phyloP scores from a whole-genome alignment of 495 filamentous ascomycete genomes.

The Xeromyces bisporus region DNA sequence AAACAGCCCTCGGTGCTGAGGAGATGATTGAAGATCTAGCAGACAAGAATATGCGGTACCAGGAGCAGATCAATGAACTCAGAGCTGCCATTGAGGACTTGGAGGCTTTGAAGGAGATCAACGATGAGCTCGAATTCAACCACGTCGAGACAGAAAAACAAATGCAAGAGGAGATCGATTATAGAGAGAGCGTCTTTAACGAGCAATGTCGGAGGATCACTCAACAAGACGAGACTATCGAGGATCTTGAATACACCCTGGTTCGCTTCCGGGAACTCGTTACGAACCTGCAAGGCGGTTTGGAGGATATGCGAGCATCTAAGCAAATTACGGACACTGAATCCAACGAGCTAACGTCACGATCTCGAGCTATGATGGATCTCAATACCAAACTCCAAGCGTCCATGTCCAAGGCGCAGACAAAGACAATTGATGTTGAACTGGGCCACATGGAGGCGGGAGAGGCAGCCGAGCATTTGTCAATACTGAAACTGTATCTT shows the following conservation, averaged over 20 bases:
- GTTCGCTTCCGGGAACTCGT: constrained; percentile 79
- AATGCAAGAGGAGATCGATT: constrained; percentile 82
- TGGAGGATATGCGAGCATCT: constrained; percentile 81
- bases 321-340: constrained; percentile 86
- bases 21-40: constrained; percentile 87
- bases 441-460: constrained; percentile 74
- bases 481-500: constrained; percentile 74
- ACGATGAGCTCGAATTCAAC: constrained; percentile 85
- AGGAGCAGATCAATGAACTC: constrained; percentile 69
- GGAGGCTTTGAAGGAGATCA: constrained; percentile 74
- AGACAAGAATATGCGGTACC: constrained; percentile 64
- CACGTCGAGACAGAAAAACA: constrained; percentile 86
- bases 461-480: constrained; percentile 74
- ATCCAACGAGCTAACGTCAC: constrained; percentile 65
- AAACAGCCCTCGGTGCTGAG: constrained; percentile 72
- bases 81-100: constrained; percentile 67
- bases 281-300: constrained; percentile 64
- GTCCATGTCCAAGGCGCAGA: constrained; percentile 76
- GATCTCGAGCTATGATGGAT: constrained; percentile 87
- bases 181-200: constrained; percentile 55
- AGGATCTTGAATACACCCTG: constrained; percentile 80
- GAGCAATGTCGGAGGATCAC: constrained; percentile 50
- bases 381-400: constrained; percentile 84
- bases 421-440: constrained; percentile 86
- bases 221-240: constrained; percentile 55